phyloP scores from a whole-genome alignment of 2,329 filamentous ascomycete species.

The Corniculantispora saksenae region DNA sequence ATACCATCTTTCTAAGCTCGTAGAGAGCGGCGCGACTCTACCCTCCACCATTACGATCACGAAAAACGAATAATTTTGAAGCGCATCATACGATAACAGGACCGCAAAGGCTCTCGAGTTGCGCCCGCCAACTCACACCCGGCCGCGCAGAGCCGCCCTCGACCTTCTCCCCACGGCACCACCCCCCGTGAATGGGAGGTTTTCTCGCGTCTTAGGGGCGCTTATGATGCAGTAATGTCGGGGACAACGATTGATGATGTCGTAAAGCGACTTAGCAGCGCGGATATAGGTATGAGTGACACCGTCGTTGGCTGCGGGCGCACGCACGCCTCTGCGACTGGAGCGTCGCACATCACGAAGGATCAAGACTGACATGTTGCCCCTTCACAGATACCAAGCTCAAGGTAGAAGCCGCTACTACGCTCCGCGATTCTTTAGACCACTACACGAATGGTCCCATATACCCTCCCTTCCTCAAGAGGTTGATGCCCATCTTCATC shows the following conservation, averaged over 20 bases:
- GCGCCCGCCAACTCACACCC: constrained; percentile 8
- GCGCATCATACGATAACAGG: neutral
- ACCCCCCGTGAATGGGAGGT: constrained; percentile 37
- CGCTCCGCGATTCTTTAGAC: constrained; percentile 89
- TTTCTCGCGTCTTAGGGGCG: constrained; percentile 37
- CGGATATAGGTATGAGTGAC: constrained; percentile 52
- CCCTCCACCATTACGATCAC: neutral
- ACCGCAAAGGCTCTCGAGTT: constrained; percentile 8
- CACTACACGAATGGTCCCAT: constrained; percentile 76
- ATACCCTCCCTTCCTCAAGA: constrained; percentile 80
- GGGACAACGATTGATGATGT: constrained; percentile 62
- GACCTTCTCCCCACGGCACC: constrained; percentile 17
- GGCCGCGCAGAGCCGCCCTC: constrained; percentile 13
- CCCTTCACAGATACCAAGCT: constrained; percentile 68
- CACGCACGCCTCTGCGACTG: neutral
- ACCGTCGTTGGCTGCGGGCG: neutral
- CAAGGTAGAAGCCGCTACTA: constrained; percentile 79
- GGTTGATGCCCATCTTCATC: constrained; percentile 87
- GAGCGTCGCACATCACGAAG: neutral
- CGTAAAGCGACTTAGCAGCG: constrained; percentile 58
- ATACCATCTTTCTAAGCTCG: neutral
- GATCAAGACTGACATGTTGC: constrained; percentile 6
- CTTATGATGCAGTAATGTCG: constrained; percentile 60
- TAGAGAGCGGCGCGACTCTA: constrained; percentile 27
- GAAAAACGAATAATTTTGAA: constrained; percentile 19